Conservation (phyloP, 129 eudicot species). For the Centrapalus pauciflorus region DNA sequence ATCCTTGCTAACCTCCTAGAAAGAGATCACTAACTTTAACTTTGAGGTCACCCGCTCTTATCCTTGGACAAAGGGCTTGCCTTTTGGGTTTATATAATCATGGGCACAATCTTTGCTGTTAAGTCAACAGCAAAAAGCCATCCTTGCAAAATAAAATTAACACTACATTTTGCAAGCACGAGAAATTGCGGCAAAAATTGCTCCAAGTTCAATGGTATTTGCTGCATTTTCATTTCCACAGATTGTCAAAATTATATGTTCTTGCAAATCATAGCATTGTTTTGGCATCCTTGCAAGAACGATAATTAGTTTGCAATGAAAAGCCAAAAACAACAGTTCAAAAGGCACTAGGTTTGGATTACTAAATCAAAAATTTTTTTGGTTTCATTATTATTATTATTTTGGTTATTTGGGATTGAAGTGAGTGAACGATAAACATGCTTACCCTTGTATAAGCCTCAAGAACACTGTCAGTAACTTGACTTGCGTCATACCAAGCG, state of each 20-base stretch:
- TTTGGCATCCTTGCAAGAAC: neutral
- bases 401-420: too few relatives aligned
- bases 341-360: neutral
- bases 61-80: too few relatives aligned
- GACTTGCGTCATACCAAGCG: constrained; percentile 84
- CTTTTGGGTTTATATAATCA: too few relatives aligned
- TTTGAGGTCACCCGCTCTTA: too few relatives aligned
- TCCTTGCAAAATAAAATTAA: neutral
- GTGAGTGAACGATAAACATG: too few relatives aligned
- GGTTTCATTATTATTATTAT: too few relatives aligned
- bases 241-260: too few relatives aligned
- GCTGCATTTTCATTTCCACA: neutral
- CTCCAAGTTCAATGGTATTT: neutral
- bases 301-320: neutral
- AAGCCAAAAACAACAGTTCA: neutral
- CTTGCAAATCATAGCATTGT: neutral
- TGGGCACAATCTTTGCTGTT: too few relatives aligned
- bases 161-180: neutral
- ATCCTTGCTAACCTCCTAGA: too few relatives aligned
- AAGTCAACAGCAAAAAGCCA: too few relatives aligned
- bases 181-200: neutral
- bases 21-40: too few relatives aligned
- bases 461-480: constrained; percentile 66
- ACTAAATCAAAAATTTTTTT: neutral
- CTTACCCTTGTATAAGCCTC: constrained; percentile 85